phyloP scores from a whole-genome alignment of 1,284 basidiomycete genomes.

The Sporisorium exsertum region DNA sequence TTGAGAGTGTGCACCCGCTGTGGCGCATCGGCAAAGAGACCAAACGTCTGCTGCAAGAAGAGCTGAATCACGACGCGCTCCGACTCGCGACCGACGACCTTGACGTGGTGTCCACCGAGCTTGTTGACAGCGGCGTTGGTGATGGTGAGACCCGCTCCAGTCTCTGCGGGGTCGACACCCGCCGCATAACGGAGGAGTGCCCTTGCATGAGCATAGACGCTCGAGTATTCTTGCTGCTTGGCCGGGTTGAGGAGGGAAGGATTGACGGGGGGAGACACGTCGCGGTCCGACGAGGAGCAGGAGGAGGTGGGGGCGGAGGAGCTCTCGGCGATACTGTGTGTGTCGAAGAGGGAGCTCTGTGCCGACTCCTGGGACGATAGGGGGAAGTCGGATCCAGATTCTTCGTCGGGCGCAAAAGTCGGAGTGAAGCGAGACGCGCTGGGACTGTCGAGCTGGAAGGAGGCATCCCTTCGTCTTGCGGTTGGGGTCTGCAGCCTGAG shows the following conservation, averaged over 20 bases:
- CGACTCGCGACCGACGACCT: constrained; percentile 66
- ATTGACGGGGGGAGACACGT: constrained; percentile 30
- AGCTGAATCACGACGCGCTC: constrained; percentile 63
- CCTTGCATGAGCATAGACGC: constrained; percentile 69
- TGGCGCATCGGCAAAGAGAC: constrained; percentile 44
- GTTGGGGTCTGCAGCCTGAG: constrained; percentile 27
- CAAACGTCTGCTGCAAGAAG: constrained; percentile 60
- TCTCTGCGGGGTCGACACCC: constrained; percentile 43
- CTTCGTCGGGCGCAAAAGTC: constrained; percentile 32
- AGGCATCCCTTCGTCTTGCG: constrained; percentile 5
- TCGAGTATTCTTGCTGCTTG: constrained; percentile 43
- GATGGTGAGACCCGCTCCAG: constrained; percentile 44
- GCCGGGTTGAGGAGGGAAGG: constrained; percentile 16
- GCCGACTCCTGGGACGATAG: constrained; percentile 51
- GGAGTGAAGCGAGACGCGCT: constrained; percentile 26
- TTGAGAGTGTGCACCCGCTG: constrained; percentile 18
- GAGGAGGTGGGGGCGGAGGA: constrained; percentile 33
- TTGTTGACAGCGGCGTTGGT: constrained; percentile 24
- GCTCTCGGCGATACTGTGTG: constrained; percentile 36
- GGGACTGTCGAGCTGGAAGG: constrained; percentile 29
- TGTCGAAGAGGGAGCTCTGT: constrained; percentile 49
- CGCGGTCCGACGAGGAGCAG: constrained; percentile 38
- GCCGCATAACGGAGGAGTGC: constrained; percentile 65
- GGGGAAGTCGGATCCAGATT: constrained; percentile 46
- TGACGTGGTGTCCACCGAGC: constrained; percentile 45